Evolutionary conservation across 1,284 basidiomycete species (phyloP).

Genomic region (Meripilus lineatus): DNA sequence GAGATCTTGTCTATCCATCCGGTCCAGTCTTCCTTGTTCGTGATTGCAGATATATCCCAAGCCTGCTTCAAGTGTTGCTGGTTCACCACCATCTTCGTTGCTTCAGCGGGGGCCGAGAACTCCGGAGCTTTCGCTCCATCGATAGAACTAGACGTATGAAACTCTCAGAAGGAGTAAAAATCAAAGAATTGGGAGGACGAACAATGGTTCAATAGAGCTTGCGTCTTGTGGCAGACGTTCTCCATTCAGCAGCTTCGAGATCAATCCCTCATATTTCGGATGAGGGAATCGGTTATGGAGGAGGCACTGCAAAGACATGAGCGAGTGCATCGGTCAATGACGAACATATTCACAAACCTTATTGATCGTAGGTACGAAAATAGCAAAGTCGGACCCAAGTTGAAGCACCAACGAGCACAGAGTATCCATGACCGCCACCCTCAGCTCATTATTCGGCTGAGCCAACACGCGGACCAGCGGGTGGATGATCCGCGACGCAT

Average conservation of each 20-base stretch:
- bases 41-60: conserved; percentile 87
- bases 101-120: conserved; percentile 75
- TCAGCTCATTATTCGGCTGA: conserved; percentile 71
- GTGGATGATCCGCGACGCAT: conserved; percentile 96
- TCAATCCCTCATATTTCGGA: conserved; percentile 83
- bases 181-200: conserved; percentile 20
- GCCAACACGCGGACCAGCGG: conserved; percentile 87
- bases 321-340: no score
- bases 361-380: conserved; percentile 96
- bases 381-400: conserved; percentile 94
- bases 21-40: conserved; percentile 87
- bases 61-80: conserved; percentile 97
- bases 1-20: conserved; percentile 95
- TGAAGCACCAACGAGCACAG: conserved; percentile 91
- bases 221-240: conserved; percentile 84
- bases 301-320: conserved; percentile 48
- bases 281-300: conserved; percentile 81
- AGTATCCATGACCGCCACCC: conserved; percentile 89
- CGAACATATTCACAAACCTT: conserved; percentile 53
- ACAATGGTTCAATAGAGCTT: conserved; percentile 56
- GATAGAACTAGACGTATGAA: conserved; percentile 36
- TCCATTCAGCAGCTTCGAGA: conserved; percentile 87
- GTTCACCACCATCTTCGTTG: conserved; percentile 90
- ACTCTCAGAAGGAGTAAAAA: conserved; percentile 9
- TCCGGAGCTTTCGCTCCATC: conserved; percentile 64